Evolutionary conservation across 2,329 filamentous ascomycete genomes (phyloP).

Genomic region (Lasiodiplodia sp.): DNA sequence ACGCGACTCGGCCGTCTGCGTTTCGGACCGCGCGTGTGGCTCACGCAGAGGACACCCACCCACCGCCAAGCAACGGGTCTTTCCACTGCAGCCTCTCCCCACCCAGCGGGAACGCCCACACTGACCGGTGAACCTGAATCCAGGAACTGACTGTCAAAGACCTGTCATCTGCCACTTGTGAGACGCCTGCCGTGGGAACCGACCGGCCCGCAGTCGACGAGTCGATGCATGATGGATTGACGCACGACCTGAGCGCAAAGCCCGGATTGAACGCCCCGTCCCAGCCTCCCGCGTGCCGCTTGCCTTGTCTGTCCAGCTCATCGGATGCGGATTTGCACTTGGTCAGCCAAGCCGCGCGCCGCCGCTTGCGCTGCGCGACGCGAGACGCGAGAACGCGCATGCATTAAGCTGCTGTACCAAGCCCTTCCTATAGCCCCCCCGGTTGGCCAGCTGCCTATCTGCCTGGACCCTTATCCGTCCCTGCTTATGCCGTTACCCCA

Average conservation of each 20-base stretch:
- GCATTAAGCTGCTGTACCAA: slow-evolving; percentile 11
- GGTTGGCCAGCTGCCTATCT: slow-evolving; percentile 16
- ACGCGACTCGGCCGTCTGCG: slow-evolving; percentile 4
- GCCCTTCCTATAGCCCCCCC: not conserved
- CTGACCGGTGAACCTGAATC: slow-evolving; percentile 23
- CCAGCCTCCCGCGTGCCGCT: slow-evolving; percentile 1
- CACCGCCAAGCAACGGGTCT: slow-evolving; percentile 18
- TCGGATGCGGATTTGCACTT: slow-evolving; percentile 1
- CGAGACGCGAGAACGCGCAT: not conserved
- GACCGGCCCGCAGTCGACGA: slow-evolving; percentile 4
- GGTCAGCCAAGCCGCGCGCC: slow-evolving; percentile 8
- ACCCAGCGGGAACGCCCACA: slow-evolving; percentile 5
- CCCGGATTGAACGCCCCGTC: not conserved
- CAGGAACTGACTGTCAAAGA: slow-evolving; percentile 8
- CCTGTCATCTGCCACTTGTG: slow-evolving; percentile 10
- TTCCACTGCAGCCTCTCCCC: slow-evolving; percentile 20
- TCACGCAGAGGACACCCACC: not conserved
- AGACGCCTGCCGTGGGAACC: slow-evolving; percentile 17
- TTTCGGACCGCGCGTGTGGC: slow-evolving; percentile 16
- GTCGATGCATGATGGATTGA: slow-evolving; percentile 13
- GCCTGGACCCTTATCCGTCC: not conserved
- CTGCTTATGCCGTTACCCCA: slow-evolving; percentile 17
- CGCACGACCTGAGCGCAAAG: not conserved
- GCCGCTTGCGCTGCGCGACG: slow-evolving; percentile 2
- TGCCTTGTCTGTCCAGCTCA: not conserved